Evolutionary conservation across 768 basidiomycete genomes (phyloP).

Genomic region (Boletus tomentosulus): DNA sequence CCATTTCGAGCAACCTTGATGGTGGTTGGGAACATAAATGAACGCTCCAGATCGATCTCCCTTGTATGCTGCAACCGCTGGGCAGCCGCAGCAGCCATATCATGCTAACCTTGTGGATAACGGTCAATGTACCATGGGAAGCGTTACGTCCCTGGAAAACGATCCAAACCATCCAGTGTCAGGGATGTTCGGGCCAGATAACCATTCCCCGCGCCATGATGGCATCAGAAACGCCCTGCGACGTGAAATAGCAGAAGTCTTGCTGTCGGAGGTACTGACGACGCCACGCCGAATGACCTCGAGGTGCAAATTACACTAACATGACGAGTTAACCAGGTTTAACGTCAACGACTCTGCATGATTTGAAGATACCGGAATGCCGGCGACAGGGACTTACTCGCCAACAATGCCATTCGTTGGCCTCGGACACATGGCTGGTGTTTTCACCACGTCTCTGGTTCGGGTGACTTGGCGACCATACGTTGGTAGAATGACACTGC

Average conservation of each 20-base stretch:
- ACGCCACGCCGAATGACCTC: background rate
- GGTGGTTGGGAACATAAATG: conserved; percentile 1
- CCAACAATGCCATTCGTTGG: background rate
- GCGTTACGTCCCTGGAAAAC: conserved; percentile 6
- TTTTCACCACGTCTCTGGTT: background rate
- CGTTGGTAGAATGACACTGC: conserved; percentile 3
- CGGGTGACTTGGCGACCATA: background rate
- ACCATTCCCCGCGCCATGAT: background rate
- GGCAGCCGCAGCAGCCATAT: background rate
- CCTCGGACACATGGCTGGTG: background rate
- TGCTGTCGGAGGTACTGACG: background rate
- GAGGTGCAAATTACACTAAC: background rate
- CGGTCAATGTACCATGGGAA: conserved; percentile 5
- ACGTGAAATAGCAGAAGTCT: background rate
- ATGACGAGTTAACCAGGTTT: background rate
- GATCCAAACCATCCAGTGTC: conserved; percentile 25
- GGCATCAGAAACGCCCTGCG: background rate
- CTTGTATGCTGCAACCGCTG: conserved; percentile 5
- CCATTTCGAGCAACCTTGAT: conserved; percentile 4
- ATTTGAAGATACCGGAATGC: background rate
- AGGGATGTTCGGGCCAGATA: conserved; percentile 4
- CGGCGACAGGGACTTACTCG: background rate
- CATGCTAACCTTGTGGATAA: background rate
- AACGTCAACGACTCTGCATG: background rate
- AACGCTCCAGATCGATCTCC: conserved; percentile 1